Evolutionary conservation across 2,329 filamentous ascomycete species (phyloP), one percentile per base, ranked within the genome.

Genomic region (Pestalotiopsis sp.): DNA sequence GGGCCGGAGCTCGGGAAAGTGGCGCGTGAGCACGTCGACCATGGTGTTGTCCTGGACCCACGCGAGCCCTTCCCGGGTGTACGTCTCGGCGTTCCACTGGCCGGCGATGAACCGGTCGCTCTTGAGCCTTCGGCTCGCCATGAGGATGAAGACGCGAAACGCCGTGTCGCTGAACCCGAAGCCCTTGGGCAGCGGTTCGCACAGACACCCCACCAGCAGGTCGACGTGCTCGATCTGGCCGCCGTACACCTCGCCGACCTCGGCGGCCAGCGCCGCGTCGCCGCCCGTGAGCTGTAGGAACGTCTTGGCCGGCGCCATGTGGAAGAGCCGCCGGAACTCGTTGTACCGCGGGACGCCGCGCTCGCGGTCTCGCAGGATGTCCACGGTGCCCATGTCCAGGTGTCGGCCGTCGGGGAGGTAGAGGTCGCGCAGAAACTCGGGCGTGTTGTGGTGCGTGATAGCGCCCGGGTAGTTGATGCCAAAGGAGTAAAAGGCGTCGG

Each of bases 141-240:
- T 84, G 1, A 84, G 70, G 49, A 84, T 82, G 68, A 84, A 84
- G 1, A 84, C 75, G 0, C 82, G 73, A 70, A 85, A 85, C 2
- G 83, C 83, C 2, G 83, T 85, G 66, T 85, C 83, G 69, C 79
- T 82, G 72, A 85, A 85, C 0, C 83, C 83, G 65, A 85, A 85
- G 0, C 83, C 83, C 39, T 79, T 74, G 4, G 81, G 81, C 5
- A 84, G 67, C 0, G 81, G 81, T 72, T 85, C 83, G 59, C 78
- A 76, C 39, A 81, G 80, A 38, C 77, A 81, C 0, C 83, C 83
- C 1, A 85, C 78, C 1, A 85, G 74, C 1, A 79, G 71, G 67
- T 85, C 83, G 0, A 85, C 81, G 13, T 76, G 76, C 52, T 82
- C 79, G 23, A 85, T 75, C n/a, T 84, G 77, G 2, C 76, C 77